Base-by-base conservation (phyloP, 192 early-diverging fungal species). In the Dimargaris xerosporica region DNA sequence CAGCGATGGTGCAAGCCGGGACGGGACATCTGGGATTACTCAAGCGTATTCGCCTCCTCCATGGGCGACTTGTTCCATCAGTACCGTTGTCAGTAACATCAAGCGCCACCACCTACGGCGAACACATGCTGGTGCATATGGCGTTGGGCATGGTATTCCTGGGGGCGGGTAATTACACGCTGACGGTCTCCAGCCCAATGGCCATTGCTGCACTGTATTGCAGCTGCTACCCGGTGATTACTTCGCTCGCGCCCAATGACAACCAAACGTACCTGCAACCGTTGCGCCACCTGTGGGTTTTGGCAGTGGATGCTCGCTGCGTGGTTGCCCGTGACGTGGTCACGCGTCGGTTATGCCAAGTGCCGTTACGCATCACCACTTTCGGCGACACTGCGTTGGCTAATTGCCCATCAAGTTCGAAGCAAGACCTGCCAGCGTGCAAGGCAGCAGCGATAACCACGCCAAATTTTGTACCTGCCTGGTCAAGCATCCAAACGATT, bases 71-170 rank as follows among this genome's bases (percentile, higher is more conserved):
- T 15, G 56, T 66, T 17, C 19, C 50, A 39, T 5, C 34, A 39
- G 34, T 7, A 39, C 34, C 34, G 34, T 7, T 39, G 34, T 39
- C 34, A 7, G 34, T 7, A 5, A 7, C 34, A 7, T 68, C 68
- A 5, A 58, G 63, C 9, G 81, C 86, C 45, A 66, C 77, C 41
- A 69, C 53, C 10, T 93, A 88, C 68, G 88, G 89, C 7, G 76
- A 69, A 41, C 84, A 91, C 55, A 77, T 87, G 75, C 80, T 87
- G 0, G 71, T 75, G 2, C 77, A 82, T 47, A 87, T 91, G 85
- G 78, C 91, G 0, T 62, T 89, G 17, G 91, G 91, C 0, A 72
- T 93, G 54, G 65, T 91, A 31, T 91, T 89, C 72, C 63, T 86
- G 23, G 85, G 84, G 2, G 80, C 80, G 5, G 91, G 86, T 16